phyloP scores from a whole-genome alignment of 768 basidiomycete genomes.

The Neoboletus subvelutipes region DNA sequence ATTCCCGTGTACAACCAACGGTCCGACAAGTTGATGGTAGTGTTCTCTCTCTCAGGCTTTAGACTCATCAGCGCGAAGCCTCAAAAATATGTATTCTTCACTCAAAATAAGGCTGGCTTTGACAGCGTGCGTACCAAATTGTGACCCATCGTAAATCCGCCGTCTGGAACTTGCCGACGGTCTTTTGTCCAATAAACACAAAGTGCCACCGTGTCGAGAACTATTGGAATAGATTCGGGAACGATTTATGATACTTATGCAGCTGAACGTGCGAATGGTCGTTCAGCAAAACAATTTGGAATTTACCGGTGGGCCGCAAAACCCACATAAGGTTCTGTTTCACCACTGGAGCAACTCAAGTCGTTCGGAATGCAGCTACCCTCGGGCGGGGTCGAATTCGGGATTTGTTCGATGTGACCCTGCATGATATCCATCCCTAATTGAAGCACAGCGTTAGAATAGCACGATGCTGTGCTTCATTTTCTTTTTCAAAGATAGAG shows the following conservation, averaged over 20 bases:
- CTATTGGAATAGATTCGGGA: slow-evolving; percentile 9
- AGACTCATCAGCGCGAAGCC: slow-evolving; percentile 15
- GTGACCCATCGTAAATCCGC: slow-evolving; percentile 11
- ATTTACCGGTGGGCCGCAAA: slow-evolving; percentile 1
- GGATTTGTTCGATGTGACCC: not conserved
- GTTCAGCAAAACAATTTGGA: not conserved
- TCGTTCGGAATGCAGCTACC: not conserved
- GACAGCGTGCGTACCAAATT: slow-evolving; percentile 26
- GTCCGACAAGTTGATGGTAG: slow-evolving; percentile 6
- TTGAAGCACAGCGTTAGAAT: not conserved
- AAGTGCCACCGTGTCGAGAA: slow-evolving; percentile 15
- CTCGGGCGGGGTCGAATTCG: not conserved
- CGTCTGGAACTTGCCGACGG: slow-evolving; percentile 14
- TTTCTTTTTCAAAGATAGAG: not conserved
- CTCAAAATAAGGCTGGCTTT: slow-evolving; percentile 11
- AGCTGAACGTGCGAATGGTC: slow-evolving; percentile 14
- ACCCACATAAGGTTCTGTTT: slow-evolving; percentile 18
- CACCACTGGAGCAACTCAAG: not conserved
- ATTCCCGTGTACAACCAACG: slow-evolving; percentile 7
- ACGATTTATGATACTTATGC: slow-evolving; percentile 4
- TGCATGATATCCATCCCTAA: not conserved
- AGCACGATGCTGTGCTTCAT: not conserved
- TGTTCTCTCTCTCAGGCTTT: slow-evolving; percentile 28
- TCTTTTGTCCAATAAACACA: slow-evolving; percentile 3
- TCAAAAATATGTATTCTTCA: slow-evolving; percentile 10